Evolutionary conservation across 768 basidiomycete genomes (phyloP), one percentile per base, ranked within the genome.

Genomic region (Terana coerulea): DNA sequence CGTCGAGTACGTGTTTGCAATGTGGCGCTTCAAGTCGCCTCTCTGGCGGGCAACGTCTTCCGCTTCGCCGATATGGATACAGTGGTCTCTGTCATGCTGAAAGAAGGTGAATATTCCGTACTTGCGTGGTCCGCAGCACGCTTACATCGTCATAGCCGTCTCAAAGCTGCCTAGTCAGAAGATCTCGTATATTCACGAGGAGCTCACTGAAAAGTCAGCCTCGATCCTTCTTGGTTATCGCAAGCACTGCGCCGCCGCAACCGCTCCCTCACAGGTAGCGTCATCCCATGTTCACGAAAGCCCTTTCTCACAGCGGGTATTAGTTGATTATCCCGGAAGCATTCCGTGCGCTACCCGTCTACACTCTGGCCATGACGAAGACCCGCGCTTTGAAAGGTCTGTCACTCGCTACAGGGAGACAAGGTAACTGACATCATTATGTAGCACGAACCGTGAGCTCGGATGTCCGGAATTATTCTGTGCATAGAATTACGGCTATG

Each of bases 301-400:
- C 37, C 15, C 22, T 2, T 49, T 29, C 46, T 36, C 28, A 54
- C 15, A 54, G 37, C 58, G 33, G 44, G 52, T 11, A 36, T 1
- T 59, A 99, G 95, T 69, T 99, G 55, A 88, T 99, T 54, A 81
- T 99, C 22, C 97, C 97, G 5, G 97, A 98, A 69, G 86, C 88
- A 0, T 94, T 93, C 75, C 86, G 87, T 61, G 77, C 86, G 1
- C 77, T 98, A 36, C 91, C 94, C 0, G 74, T 92, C 15, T 94
- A 86, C 64, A 79, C 80, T 3, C 74, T 98, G 2, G 84, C 84
- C 10, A 79, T 98, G 29, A 75, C 88, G 40, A 99, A 99, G 72
- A 80, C 80, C 47, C 95, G 97, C 66, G 85, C 93, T 17, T 70
- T 99, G n/a, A 95, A 97, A 84, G 92, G 95, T 84, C 15, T 29